These are phyloP conservation scores for Penicillium sp. DNA, from an alignment of 2,329 filamentous ascomycete species.

Conservation along the genomic window DNA sequence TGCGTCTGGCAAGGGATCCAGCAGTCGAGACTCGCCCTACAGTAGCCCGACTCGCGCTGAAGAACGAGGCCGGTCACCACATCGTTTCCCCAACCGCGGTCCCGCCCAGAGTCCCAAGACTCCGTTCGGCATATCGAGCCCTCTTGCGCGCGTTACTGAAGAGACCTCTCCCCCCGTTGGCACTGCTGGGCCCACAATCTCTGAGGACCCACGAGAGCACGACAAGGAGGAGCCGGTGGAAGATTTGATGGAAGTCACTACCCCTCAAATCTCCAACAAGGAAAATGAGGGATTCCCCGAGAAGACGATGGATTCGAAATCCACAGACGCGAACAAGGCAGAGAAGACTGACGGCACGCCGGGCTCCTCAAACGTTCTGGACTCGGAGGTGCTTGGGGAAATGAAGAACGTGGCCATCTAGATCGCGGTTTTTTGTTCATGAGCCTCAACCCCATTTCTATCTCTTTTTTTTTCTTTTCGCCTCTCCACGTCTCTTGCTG, in stretches of 20 bases:
- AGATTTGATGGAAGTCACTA: conserved; percentile 43
- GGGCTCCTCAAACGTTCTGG: conserved; percentile 31
- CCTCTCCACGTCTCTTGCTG: conserved; percentile 13
- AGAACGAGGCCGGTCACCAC: conserved; percentile 50
- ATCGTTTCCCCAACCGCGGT: conserved; percentile 46
- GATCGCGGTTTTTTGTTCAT: conserved; percentile 8
- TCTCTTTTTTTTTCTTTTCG: not conserved
- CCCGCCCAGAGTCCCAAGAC: conserved; percentile 46
- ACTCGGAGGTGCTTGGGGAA: conserved; percentile 43
- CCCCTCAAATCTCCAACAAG: conserved; percentile 36
- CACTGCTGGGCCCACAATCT: conserved; percentile 34
- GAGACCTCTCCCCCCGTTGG: conserved; percentile 41
- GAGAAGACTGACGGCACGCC: conserved; percentile 31
- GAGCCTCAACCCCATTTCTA: not conserved
- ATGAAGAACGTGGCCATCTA: conserved; percentile 51
- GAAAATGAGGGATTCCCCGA: conserved; percentile 30
- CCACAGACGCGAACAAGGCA: conserved; percentile 30
- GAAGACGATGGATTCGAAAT: conserved; percentile 22
- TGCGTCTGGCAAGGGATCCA: conserved; percentile 47
- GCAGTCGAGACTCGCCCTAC: conserved; percentile 53
- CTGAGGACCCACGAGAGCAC: conserved; percentile 32
- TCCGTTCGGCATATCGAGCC: conserved; percentile 44
- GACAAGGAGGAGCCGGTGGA: conserved; percentile 32
- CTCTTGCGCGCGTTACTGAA: conserved; percentile 48
- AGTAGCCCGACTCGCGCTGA: conserved; percentile 47